Conservation (phyloP, 2,329 filamentous ascomycete species). For the Didymella lethalis region DNA sequence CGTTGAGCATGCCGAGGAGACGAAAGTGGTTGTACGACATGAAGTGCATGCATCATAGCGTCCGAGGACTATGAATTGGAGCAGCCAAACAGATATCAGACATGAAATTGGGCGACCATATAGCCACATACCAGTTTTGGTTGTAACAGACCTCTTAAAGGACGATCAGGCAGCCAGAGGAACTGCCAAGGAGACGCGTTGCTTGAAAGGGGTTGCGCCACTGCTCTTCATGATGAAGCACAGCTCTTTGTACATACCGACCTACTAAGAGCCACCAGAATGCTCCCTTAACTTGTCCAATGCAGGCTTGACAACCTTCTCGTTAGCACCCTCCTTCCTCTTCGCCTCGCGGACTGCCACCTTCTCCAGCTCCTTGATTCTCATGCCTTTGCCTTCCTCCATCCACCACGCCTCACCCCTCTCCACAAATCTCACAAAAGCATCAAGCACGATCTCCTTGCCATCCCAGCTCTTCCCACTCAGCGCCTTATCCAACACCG, state of each 20-base stretch:
- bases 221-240: too few relatives aligned
- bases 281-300: conserved; percentile 28
- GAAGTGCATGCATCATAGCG: too few relatives aligned
- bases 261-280: conserved; percentile 3
- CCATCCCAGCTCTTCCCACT: conserved; percentile 90
- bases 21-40: too few relatives aligned
- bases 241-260: too few relatives aligned
- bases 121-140: too few relatives aligned
- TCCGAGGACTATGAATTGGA: too few relatives aligned
- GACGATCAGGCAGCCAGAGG: too few relatives aligned
- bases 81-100: too few relatives aligned
- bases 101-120: too few relatives aligned
- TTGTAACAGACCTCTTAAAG: too few relatives aligned
- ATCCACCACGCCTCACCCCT: conserved; percentile 66
- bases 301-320: conserved; percentile 32
- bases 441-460: conserved; percentile 83
- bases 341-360: conserved; percentile 84
- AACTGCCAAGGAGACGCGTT: too few relatives aligned
- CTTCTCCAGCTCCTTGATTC: conserved; percentile 71
- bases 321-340: conserved; percentile 84
- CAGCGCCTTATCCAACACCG: conserved; percentile 79
- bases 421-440: conserved; percentile 79
- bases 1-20: neutral
- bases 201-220: too few relatives aligned
- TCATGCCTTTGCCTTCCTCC: conserved; percentile 63